A percentile compares a stretch with the other conserved stretches of the same genome.
phyloP scores from a whole-genome alignment of 176 grass and related monocot species.

The Avena sativa region DNA sequence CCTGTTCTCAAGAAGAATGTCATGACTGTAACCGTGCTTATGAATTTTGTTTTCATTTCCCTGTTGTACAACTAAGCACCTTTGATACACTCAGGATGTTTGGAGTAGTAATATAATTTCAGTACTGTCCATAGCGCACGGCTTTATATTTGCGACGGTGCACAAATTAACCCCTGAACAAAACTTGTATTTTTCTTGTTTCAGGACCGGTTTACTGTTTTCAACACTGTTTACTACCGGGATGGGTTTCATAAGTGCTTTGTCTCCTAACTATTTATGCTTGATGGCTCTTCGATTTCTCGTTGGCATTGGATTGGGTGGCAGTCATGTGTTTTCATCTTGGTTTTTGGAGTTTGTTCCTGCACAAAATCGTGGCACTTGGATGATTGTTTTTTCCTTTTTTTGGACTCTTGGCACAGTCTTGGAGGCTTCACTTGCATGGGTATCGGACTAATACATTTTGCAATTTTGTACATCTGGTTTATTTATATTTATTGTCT shows the following conservation, averaged over 20 bases:
- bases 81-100: not conserved
- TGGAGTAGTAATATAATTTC: not conserved
- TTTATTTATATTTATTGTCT: conserved; percentile 10
- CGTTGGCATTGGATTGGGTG: conserved; percentile 71
- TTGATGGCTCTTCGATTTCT: conserved; percentile 65
- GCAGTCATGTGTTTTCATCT: conserved; percentile 61
- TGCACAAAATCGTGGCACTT: conserved; percentile 67
- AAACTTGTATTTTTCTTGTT: conserved; percentile 41
- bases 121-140: not conserved
- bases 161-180: conserved; percentile 32
- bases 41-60: not conserved
- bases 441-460: conserved; percentile 47
- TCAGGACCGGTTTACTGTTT: conserved; percentile 74
- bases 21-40: not conserved
- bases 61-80: not conserved
- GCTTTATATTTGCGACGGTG: not conserved
- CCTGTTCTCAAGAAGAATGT: not conserved
- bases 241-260: conserved; percentile 68
- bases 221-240: conserved; percentile 63
- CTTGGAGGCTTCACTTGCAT: conserved; percentile 77
- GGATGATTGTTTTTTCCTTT: conserved; percentile 62
- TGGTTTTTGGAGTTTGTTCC: conserved; percentile 88
- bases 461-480: not conserved
- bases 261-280: conserved; percentile 71
- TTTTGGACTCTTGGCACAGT: conserved; percentile 76